These are phyloP conservation scores for Hyparrhenia diplandra DNA, from an alignment of 176 grass and related monocot genomes.

Conservation along the genomic window DNA sequence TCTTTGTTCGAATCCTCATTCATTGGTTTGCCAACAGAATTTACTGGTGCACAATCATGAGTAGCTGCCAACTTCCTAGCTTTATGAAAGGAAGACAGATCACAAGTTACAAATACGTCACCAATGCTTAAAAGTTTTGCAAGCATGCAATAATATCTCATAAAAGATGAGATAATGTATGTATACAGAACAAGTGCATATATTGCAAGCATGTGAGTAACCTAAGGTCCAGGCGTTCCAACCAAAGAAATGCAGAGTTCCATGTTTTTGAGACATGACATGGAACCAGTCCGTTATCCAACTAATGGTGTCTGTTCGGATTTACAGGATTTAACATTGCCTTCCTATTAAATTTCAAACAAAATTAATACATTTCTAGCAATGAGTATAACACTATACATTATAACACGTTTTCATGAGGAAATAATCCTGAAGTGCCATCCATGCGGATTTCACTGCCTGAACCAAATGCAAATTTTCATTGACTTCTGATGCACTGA, in stretches of 20 bases:
- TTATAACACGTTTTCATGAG: not conserved
- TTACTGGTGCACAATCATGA: constrained; percentile 11
- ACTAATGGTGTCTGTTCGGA: not conserved
- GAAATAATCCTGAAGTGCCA: constrained; percentile 5
- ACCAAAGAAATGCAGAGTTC: not conserved
- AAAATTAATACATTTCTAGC: not conserved
- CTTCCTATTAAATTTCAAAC: not conserved
- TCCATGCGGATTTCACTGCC: not conserved
- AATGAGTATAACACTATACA: not conserved
- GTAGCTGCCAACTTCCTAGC: constrained; percentile 33
- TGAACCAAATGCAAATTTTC: not conserved
- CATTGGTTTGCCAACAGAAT: constrained; percentile 28
- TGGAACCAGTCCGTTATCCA: not conserved
- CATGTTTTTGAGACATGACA: not conserved
- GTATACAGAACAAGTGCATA: not conserved
- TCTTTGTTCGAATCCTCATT: constrained; percentile 37
- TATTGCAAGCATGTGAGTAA: not conserved
- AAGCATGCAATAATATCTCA: not conserved
- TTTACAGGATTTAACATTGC: constrained; percentile 6
- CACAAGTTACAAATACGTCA: not conserved
- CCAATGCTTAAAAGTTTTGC: not conserved
- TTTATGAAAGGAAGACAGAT: constrained; percentile 18
- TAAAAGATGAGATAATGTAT: not conserved
- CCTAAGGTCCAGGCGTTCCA: not conserved
- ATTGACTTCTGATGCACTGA: not conserved